Conservation (phyloP, 148 eudicot genomes). For the Camellia lanceoleosa region DNA sequence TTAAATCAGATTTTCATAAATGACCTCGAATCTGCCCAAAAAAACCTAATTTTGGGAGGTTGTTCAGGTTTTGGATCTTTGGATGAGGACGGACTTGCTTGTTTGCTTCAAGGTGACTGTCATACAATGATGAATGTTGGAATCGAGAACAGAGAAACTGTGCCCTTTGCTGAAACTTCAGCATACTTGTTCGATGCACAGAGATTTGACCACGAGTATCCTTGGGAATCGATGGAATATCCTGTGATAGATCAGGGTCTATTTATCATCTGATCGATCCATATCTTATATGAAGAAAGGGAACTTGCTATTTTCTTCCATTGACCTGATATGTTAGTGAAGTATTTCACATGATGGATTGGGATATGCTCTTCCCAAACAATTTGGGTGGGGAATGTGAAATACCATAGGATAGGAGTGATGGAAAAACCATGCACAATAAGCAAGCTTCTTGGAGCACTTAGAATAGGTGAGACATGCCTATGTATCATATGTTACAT, state of each 20-base stretch:
- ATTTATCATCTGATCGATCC: conserved; percentile 44
- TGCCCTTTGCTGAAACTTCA: conserved; percentile 38
- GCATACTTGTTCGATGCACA: conserved; percentile 32
- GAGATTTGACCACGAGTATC: conserved; percentile 59
- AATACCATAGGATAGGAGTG: no score
- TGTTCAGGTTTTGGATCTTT: conserved; percentile 36
- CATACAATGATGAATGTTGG: conserved; percentile 28
- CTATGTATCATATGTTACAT: not conserved
- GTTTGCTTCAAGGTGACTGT: conserved; percentile 44
- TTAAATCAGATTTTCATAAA: conserved; percentile 29
- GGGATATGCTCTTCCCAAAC: no score
- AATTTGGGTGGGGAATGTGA: no score
- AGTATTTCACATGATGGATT: no score
- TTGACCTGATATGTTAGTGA: no score
- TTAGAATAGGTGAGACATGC: not conserved
- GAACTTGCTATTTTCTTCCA: not conserved
- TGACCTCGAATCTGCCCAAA: conserved; percentile 32
- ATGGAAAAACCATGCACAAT: conserved; percentile 19
- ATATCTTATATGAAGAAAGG: conserved; percentile 6
- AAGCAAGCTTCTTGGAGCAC: conserved; percentile 13
- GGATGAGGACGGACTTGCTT: conserved; percentile 36
- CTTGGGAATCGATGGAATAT: conserved; percentile 52
- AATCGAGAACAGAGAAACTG: conserved; percentile 36
- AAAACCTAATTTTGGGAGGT: conserved; percentile 32
- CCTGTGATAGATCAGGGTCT: conserved; percentile 71